Base-by-base conservation (phyloP, 176 grass and related monocot genomes). In the Chloris gayana region DNA sequence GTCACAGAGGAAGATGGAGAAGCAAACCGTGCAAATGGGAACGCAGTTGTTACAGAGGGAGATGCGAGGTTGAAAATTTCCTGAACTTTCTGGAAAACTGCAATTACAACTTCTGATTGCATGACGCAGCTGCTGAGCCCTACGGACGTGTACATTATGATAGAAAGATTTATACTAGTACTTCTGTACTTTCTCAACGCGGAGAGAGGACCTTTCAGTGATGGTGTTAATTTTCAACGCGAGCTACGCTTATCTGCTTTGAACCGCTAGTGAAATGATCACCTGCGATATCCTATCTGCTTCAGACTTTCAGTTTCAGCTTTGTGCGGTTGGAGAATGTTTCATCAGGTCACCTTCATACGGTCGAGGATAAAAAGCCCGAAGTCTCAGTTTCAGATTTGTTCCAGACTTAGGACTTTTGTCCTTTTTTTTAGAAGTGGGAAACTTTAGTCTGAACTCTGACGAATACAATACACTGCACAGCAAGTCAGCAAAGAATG, bases 241-340 rank as follows among this genome's bases (percentile, higher is more conserved):
- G 15, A 64, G 30, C 22, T 49, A 15, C 57, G 47, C 22, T 14
- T 70, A 38, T 74, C 31, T 11, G 4, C 61, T 67, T 33, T 30
- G 25, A 18, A 42, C 26, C 26, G 61, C 57, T 34, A 54, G 72
- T 53, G 4, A 67, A 67, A 83, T 39, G 46, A 57, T 58, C n/a
- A 75, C 27, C 46, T 50, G 45, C 6, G 10, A 30, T 33, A 7
- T 67, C 24, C 11, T 27, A 44, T 38, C n/a, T 8, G 41, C 27
- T 64, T 73, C 61, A 35, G 44, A 26, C 63, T 66, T 33, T 83
- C 32, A 74, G 44, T 51, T 59, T 82, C n/a, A 73, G n/a, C 57
- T 42, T 22, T 57, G 34, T 39, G 62, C 70, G 17, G 70, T 42
- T 54, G 59, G 15, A 64, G 42, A 81, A 72, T 12, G 7, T 73